These are phyloP conservation scores for Atkinsonella hypoxylon DNA, from an alignment of 2,329 filamentous ascomycete species.

Conservation along the genomic window DNA sequence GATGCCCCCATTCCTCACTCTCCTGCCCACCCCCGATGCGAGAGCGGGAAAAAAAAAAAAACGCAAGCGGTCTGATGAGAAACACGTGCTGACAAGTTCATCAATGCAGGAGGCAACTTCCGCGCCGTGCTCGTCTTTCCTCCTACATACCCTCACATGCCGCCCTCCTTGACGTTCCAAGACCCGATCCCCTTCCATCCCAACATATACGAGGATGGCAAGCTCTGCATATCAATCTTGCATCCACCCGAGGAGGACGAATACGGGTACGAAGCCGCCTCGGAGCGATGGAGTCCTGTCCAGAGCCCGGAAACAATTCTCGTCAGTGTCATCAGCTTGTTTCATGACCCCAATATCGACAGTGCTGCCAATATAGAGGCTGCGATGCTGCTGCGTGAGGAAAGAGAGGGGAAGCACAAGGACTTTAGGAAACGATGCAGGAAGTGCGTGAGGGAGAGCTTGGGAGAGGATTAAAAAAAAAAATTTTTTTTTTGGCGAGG, in stretches of 20 bases:
- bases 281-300: constrained; percentile 88
- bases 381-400: constrained; percentile 75
- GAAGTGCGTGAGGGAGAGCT: constrained; percentile 67
- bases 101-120: constrained; percentile 70
- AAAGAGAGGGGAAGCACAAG: constrained; percentile 44
- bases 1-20: constrained; percentile 13
- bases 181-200: constrained; percentile 80
- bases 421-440: constrained; percentile 73
- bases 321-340: constrained; percentile 81
- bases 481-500: no score
- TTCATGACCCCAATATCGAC: constrained; percentile 89
- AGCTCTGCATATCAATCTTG: constrained; percentile 93
- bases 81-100: neutral
- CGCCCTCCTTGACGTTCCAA: constrained; percentile 81
- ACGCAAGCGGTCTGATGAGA: neutral
- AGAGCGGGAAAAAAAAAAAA: no score
- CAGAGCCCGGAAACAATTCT: constrained; percentile 93
- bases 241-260: constrained; percentile 91
- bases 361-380: constrained; percentile 93
- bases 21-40: neutral
- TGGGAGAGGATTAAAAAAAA: constrained; percentile 51
- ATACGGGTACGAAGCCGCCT: constrained; percentile 82
- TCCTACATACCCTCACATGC: constrained; percentile 70
- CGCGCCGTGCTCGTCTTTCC: constrained; percentile 77
- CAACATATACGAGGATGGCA: constrained; percentile 79